Evolutionary conservation across 768 basidiomycete genomes (phyloP).

Genomic region (Xanthoconium purpureum): DNA sequence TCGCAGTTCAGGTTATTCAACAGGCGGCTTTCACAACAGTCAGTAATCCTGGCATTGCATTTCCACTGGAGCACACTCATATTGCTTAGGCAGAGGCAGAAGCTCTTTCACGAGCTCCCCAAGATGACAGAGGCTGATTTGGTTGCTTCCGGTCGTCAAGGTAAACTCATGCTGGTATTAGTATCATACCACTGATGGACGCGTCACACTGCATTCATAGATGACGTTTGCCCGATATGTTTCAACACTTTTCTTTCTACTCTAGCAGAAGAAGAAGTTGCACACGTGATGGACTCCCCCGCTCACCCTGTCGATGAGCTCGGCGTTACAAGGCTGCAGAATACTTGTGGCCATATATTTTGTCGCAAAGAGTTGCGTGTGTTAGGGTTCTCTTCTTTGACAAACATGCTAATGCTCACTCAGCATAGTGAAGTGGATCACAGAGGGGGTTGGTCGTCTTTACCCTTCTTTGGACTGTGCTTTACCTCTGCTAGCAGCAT

Average conservation of each 20-base stretch:
- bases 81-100: constrained; percentile 31
- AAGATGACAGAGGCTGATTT: constrained; percentile 51
- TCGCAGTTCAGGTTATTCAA: constrained; percentile 30
- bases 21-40: constrained; percentile 29
- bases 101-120: constrained; percentile 47
- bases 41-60: not conserved
- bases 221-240: constrained; percentile 74
- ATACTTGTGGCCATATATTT: constrained; percentile 65
- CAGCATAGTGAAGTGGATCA: constrained; percentile 66
- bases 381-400: constrained; percentile 1
- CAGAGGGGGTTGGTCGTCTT: constrained; percentile 46
- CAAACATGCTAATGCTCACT: constrained; percentile 15
- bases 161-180: constrained; percentile 24
- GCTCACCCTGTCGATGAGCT: constrained; percentile 66
- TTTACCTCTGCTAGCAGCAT: constrained; percentile 39
- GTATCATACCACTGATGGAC: not conserved
- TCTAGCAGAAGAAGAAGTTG: constrained; percentile 72
- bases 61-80: constrained; percentile 6
- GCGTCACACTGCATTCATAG: constrained; percentile 36
- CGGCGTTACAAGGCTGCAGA: constrained; percentile 63
- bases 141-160: constrained; percentile 44
- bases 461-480: not conserved
- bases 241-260: constrained; percentile 64
- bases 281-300: constrained; percentile 74
- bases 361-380: constrained; percentile 73